These are phyloP conservation scores for Talaromyces sp. DNA, from an alignment of 2,329 filamentous ascomycete species.

Conservation along the genomic window DNA sequence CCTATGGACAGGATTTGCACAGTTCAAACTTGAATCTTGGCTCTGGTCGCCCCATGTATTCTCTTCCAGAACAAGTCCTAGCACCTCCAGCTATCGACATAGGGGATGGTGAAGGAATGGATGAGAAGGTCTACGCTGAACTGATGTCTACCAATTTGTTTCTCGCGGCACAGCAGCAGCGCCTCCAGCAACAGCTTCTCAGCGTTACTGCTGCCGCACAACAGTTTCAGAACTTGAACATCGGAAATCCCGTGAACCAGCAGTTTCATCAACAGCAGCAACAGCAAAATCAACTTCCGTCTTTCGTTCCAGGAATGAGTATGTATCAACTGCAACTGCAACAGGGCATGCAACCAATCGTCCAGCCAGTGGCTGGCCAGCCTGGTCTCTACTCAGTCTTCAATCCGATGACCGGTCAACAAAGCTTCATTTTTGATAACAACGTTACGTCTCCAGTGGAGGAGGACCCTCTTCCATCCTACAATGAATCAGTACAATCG, in stretches of 20 bases:
- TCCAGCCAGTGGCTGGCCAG: slow-evolving; percentile 59
- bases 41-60: slow-evolving; percentile 56
- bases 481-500: slow-evolving; percentile 41
- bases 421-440: slow-evolving; percentile 72
- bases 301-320: slow-evolving; percentile 50
- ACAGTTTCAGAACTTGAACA: slow-evolving; percentile 71
- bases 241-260: slow-evolving; percentile 43
- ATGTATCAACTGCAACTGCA: slow-evolving; percentile 63
- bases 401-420: slow-evolving; percentile 80
- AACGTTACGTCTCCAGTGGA: slow-evolving; percentile 49
- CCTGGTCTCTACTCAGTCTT: slow-evolving; percentile 77
- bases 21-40: slow-evolving; percentile 18
- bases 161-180: slow-evolving; percentile 89
- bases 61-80: slow-evolving; percentile 67
- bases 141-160: slow-evolving; percentile 88
- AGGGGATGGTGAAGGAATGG: slow-evolving; percentile 65
- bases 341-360: slow-evolving; percentile 60
- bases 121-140: slow-evolving; percentile 81
- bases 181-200: slow-evolving; percentile 86
- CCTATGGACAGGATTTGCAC: slow-evolving; percentile 26
- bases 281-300: slow-evolving; percentile 41
- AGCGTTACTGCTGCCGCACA: slow-evolving; percentile 77
- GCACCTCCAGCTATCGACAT: slow-evolving; percentile 72
- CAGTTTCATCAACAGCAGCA: slow-evolving; percentile 47
- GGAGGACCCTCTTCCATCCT: slow-evolving; percentile 21